Conservation (phyloP, 495 filamentous ascomycete genomes). For the Monascus purpureus region DNA sequence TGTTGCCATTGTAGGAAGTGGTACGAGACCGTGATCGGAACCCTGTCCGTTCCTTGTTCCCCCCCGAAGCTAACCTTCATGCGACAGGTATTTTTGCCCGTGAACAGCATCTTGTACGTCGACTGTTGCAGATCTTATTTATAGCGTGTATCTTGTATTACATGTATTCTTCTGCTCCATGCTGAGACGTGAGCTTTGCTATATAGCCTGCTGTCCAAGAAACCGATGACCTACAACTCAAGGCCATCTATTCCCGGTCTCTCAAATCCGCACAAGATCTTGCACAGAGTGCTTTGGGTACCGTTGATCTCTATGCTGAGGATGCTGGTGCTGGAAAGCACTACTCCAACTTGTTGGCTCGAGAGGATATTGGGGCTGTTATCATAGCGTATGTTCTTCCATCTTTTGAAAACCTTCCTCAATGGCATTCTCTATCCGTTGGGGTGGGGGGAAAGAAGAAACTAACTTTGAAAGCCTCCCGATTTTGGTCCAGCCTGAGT, state of each 20-base stretch:
- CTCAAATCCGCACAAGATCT: constrained; percentile 34
- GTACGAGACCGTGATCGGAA: constrained; percentile 31
- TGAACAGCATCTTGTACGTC: constrained; percentile 27
- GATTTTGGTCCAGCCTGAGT: constrained; percentile 24
- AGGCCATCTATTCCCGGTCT: constrained; percentile 51
- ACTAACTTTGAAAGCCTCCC: constrained; percentile 31
- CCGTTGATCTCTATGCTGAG: constrained; percentile 44
- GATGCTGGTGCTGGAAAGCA: constrained; percentile 38
- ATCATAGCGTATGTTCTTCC: constrained; percentile 46
- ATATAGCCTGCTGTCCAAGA: constrained; percentile 40
- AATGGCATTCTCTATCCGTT: too few species aligned
- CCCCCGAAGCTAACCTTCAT: constrained; percentile 2
- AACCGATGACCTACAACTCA: constrained; percentile 30
- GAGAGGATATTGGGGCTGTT: constrained; percentile 52
- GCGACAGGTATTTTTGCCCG: constrained; percentile 33
- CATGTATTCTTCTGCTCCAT: too few species aligned
- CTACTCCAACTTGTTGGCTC: constrained; percentile 47
- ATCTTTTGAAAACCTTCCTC: too few species aligned
- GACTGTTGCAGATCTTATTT: constrained; percentile 14
- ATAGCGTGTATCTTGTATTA: constrained; percentile 34
- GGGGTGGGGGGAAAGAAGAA: too few species aligned
- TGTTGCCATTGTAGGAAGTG: constrained; percentile 56
- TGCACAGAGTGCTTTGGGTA: constrained; percentile 11
- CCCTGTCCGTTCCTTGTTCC: constrained; percentile 9
- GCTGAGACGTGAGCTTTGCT: too few species aligned